A percentile compares a stretch with the other conserved stretches of the same genome.
These are phyloP conservation scores for Candida morakotiae DNA, from an alignment of 805 yeast genomes.

Conservation along the genomic window DNA sequence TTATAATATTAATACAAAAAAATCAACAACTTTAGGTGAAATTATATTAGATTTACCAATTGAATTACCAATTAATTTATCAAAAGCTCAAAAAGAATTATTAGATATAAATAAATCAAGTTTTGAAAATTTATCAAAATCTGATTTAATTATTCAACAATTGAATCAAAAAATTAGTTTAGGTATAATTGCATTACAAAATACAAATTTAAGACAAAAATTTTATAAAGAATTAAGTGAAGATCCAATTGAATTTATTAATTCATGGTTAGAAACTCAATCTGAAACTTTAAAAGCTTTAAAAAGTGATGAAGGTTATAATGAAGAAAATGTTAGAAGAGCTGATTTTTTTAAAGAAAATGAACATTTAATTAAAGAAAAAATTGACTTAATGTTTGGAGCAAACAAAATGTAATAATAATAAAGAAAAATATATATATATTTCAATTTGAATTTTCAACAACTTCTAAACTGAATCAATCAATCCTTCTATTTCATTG, in stretches of 20 bases:
- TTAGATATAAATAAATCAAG: constrained; percentile 33
- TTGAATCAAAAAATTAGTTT: constrained; percentile 41
- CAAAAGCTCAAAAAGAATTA: constrained; percentile 34
- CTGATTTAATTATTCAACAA: constrained; percentile 41
- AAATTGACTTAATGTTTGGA: constrained; percentile 69
- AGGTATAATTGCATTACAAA: constrained; percentile 51
- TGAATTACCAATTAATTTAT: constrained; percentile 35
- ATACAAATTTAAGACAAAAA: constrained; percentile 61
- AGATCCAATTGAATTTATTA: constrained; percentile 73
- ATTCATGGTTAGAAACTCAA: constrained; percentile 74
- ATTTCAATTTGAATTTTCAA: too few species aligned
- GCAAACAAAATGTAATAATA: constrained; percentile 40
- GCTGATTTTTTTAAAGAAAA: constrained; percentile 78
- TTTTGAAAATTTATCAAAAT: constrained; percentile 40
- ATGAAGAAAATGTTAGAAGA: constrained; percentile 83
- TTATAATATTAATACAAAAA: constrained; percentile 72
- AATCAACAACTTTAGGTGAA: constrained; percentile 77
- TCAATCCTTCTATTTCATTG: too few species aligned
- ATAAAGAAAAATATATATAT: too few species aligned
- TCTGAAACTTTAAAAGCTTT: constrained; percentile 80
- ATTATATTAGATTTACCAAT: constrained; percentile 66
- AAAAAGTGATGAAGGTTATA: constrained; percentile 84
- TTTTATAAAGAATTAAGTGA: constrained; percentile 72
- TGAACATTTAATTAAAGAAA: constrained; percentile 61
- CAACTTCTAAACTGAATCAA: too few species aligned